Base-by-base conservation (phyloP, 1,284 basidiomycete species). In the Naganishia liquefaciens region DNA sequence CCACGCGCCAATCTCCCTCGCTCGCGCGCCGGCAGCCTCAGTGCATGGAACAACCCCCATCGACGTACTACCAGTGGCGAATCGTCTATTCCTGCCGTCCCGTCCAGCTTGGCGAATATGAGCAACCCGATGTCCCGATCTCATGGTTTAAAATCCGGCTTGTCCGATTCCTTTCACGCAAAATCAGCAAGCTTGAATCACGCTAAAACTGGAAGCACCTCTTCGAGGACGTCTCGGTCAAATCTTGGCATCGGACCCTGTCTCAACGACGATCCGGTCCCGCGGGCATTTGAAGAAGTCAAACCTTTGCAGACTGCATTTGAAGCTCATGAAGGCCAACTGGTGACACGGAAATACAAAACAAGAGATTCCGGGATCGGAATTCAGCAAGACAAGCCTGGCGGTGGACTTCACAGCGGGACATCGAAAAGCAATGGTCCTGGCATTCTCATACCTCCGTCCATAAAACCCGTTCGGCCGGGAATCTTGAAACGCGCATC, bases 291-390 rank as follows among this genome's bases (percentile, higher is more conserved):
- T 66, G 77, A 78, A 44, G 72, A 79, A 49, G 75, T 79, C 62
- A 79, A 77, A 64, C 79, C 79, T n/a, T 70, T 79, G 39, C 75
- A 75, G 37, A 76, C 79, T 54, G 78, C 73, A 3, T 80, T 79
- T 65, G 74, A 76, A 46, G 70, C 72, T 23, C 66, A 69, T 5
- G 68, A 73, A 6, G 58, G 60, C n/a, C 64, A 64, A 10, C 71
- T 73, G 3, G 72, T 80, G 47, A 73, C 70, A 28, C 70, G 75
- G 30, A 79, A 78, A 68, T 80, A 79, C 70, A 78, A 77, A 66
- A 75, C 76, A 5, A 69, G 78, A 60, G 78, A 78, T 68, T 78
- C 76, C 6, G 74, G 74, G 15, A 73, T 77, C 5, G 70, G 72
- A 19, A 68, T 77, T 65, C 70, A 69, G 2, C 73, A 73, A 23